Conservation (phyloP, 2,329 filamentous ascomycete species). For the Fusarium sp. region DNA sequence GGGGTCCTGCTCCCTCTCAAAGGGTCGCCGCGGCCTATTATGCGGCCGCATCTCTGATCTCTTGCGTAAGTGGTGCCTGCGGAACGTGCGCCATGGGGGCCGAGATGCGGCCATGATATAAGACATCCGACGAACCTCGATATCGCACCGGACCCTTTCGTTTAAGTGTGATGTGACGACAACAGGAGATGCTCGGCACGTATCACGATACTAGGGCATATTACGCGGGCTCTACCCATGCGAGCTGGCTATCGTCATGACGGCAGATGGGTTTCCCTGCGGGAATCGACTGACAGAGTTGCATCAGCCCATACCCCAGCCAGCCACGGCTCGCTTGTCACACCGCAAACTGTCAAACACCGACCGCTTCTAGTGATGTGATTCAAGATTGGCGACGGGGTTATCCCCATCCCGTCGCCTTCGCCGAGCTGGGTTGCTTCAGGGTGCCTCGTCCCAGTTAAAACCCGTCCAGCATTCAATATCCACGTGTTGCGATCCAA, state of each 20-base stretch:
- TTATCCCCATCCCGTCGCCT: background rate
- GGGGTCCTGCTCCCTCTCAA: slow-evolving; percentile 33
- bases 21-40: slow-evolving; percentile 36
- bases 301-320: slow-evolving; percentile 38
- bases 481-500: background rate
- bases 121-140: slow-evolving; percentile 6
- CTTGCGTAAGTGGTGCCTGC: slow-evolving; percentile 11
- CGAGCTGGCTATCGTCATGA: background rate
- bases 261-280: slow-evolving; percentile 15
- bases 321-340: slow-evolving; percentile 37
- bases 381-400: slow-evolving; percentile 15
- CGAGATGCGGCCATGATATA: slow-evolving; percentile 20
- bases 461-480: background rate
- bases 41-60: slow-evolving; percentile 36
- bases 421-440: background rate
- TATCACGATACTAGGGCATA: background rate
- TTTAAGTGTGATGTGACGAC: background rate
- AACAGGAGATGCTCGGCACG: background rate
- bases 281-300: slow-evolving; percentile 28
- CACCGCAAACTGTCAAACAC: slow-evolving; percentile 36
- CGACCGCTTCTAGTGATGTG: slow-evolving; percentile 19
- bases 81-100: slow-evolving; percentile 23
- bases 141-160: background rate
- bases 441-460: background rate
- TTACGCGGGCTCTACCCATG: background rate